Percentiles rank a stretch among this genome's conserved stretches.
Evolutionary conservation across 805 yeast genomes (phyloP).

Genomic region (Kluyveromyces aestuarii): DNA sequence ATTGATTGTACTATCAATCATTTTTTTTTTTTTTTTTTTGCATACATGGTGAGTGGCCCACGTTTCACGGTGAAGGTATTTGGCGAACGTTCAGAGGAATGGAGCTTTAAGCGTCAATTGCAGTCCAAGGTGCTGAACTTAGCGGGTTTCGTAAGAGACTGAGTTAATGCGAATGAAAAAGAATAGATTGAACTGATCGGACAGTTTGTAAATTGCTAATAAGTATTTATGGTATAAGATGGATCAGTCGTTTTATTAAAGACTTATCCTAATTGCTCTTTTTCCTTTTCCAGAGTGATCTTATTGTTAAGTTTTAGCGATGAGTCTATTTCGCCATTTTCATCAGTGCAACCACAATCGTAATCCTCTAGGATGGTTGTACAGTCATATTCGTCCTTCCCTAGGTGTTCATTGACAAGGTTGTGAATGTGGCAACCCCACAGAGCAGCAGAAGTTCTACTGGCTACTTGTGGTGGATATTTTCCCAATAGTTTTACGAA

Average conservation of each 20-base stretch:
- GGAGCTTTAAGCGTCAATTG: no score
- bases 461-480: constrained; percentile 76
- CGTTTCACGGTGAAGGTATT: no score
- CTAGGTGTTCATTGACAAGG: constrained; percentile 65
- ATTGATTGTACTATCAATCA: not conserved
- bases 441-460: constrained; percentile 72
- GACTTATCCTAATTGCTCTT: constrained; percentile 34
- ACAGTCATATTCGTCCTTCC: constrained; percentile 75
- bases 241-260: not conserved
- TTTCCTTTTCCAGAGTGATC: constrained; percentile 39
- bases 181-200: not conserved
- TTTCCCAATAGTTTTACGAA: constrained; percentile 59
- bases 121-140: no score
- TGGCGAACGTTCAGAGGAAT: no score
- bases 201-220: no score
- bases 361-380: constrained; percentile 77
- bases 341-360: constrained; percentile 95
- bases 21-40: no score
- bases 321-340: constrained; percentile 32
- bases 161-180: no score
- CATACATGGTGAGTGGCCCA: no score
- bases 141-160: no score
- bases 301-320: constrained; percentile 8
- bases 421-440: constrained; percentile 97
- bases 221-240: not conserved